Evolutionary conservation across 768 basidiomycete genomes (phyloP), one percentile per base, ranked within the genome.

Genomic region (Filobasidium floriforme): DNA sequence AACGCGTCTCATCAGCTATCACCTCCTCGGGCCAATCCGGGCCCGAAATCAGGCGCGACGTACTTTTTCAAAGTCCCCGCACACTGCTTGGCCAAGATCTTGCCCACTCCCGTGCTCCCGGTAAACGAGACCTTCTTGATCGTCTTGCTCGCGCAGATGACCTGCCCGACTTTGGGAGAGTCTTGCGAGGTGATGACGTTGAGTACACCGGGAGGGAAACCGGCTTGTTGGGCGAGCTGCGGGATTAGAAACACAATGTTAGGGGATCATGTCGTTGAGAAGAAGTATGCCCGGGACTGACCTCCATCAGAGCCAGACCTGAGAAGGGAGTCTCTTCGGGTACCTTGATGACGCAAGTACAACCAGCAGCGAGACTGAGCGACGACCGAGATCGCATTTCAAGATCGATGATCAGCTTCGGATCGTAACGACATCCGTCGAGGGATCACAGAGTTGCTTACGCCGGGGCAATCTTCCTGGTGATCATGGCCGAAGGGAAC

Each of bases 251-350:
- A n/a, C n/a, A n/a, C n/a, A n/a, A n/a, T 63, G 77, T 59, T 73
- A 89, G 90, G 82, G 46, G 46, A 14, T 49, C n/a, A n/a, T n/a
- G n/a, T n/a, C n/a, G n/a, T n/a, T n/a, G n/a, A n/a, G n/a, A n/a
- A n/a, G n/a, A n/a, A n/a, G n/a, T n/a, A n/a, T n/a, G n/a, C n/a
- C n/a, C 18, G 22, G 46, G 46, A 22, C 22, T 49, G 15, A 49
- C 46, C 46, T 96, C 93, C n/a, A 86, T 87, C 24, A 97, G 82
- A 5, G 94, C 96, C 12, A 98, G 84, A 10, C 87, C 86, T 37
- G 90, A 91, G 80, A 90, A 96, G 0, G 96, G 96, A 0, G 96
- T 91, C 79, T 99, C 96, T 0, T 91, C 85, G 0, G 96, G 88
- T 1, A 93, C 93, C 73, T 98, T 98, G 77, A 97, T 87, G 57